Percentiles rank a stretch among this genome's conserved stretches.
Conservation (phyloP, 2,329 filamentous ascomycete genomes). For the Samsoniella hepiali region DNA sequence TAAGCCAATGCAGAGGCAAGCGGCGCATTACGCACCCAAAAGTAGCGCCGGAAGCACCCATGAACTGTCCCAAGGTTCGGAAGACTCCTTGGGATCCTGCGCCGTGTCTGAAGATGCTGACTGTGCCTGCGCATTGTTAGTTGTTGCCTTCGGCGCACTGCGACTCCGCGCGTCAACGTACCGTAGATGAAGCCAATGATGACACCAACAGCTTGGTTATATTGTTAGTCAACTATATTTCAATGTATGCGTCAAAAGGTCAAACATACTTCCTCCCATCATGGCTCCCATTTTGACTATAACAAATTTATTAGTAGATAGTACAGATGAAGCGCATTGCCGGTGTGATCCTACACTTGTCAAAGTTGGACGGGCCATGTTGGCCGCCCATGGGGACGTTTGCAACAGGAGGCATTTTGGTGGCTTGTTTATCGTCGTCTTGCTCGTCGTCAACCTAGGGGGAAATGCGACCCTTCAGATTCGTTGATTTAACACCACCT, state of each 20-base stretch:
- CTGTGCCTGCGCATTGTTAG: conserved; percentile 59
- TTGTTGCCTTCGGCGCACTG: conserved; percentile 13
- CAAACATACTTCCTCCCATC: conserved; percentile 90
- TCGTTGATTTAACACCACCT: neutral
- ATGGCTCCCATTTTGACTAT: conserved; percentile 96
- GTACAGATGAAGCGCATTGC: conserved; percentile 5
- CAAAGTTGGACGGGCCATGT: conserved; percentile 50
- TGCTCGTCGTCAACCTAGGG: neutral
- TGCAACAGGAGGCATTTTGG: conserved; percentile 41
- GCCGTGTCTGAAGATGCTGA: conserved; percentile 93
- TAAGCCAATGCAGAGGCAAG: neutral
- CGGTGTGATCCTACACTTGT: conserved; percentile 46
- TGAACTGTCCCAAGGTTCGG: conserved; percentile 92
- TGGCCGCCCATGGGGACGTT: conserved; percentile 37
- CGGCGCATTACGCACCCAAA: conserved; percentile 68
- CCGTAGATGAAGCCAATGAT: conserved; percentile 99
- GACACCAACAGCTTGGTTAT: conserved; percentile 72
- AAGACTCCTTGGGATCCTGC: conserved; percentile 91
- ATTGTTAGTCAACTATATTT: conserved; percentile 29
- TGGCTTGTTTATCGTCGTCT: neutral
- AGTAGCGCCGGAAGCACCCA: conserved; percentile 89
- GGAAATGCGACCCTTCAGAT: neutral
- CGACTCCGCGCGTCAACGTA: conserved; percentile 38
- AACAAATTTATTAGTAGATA: conserved; percentile 20
- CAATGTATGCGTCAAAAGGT: neutral